These are phyloP conservation scores for Saccharomycopsis javanensis DNA, from an alignment of 805 yeast genomes.

Conservation along the genomic window DNA sequence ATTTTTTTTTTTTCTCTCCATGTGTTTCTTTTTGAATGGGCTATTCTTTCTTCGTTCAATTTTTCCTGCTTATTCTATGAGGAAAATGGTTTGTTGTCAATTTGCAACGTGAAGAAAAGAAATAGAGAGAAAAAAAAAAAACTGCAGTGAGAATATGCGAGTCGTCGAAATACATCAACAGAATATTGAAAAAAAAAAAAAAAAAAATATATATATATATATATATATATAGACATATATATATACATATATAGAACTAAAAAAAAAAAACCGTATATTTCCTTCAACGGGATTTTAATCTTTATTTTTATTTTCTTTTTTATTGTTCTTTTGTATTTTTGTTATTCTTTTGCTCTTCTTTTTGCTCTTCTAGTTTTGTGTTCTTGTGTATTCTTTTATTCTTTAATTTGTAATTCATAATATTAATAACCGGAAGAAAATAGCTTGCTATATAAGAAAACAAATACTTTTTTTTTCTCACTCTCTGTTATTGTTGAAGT, in stretches of 20 bases:
- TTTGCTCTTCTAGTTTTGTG: not conserved
- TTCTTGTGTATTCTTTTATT: not conserved
- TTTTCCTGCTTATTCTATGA: not conserved
- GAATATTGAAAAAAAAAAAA: not conserved
- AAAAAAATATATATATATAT: not conserved
- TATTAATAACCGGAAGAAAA: too few species aligned
- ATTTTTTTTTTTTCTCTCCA: not conserved
- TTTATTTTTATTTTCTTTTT: not conserved
- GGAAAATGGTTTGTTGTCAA: constrained; percentile 2
- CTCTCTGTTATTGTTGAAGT: not conserved
- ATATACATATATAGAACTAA: not conserved
- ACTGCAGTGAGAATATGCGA: not conserved
- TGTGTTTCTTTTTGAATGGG: not conserved
- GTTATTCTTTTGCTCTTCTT: not conserved
- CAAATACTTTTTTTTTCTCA: too few species aligned
- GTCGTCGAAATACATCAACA: not conserved
- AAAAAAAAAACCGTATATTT: not conserved
- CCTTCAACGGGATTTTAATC: not conserved
- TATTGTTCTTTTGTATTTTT: not conserved
- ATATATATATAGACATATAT: not conserved
- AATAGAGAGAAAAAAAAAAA: too few species aligned
- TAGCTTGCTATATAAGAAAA: too few species aligned
- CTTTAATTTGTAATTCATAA: too few species aligned
- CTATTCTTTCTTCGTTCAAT: not conserved
- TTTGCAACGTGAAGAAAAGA: not conserved